Base-by-base conservation (phyloP, 139 green algal genomes). In the Chlamydomonas urium region DNA sequence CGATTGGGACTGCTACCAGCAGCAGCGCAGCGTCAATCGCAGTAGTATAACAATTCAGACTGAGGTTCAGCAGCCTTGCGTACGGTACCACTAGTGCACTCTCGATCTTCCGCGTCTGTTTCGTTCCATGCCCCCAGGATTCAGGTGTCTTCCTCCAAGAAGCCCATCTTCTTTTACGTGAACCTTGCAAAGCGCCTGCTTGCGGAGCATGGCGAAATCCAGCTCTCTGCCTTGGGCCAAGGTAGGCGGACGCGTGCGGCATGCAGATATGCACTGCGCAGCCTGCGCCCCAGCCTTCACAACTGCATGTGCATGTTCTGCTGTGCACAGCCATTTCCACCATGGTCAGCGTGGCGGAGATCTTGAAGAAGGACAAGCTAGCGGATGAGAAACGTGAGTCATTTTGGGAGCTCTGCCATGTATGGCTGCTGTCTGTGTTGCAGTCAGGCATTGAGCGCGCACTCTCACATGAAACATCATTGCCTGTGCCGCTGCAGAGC, bases 301-400 rank as follows among this genome's bases (percentile, higher is more conserved):
- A n/a, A n/a, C n/a, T n/a, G n/a, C n/a, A n/a, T n/a, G n/a, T n/a
- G n/a, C n/a, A n/a, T n/a, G n/a, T n/a, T n/a, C n/a, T 53, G 14
- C 42, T 17, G 17, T 53, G 42, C 42, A 61, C 79, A 85, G 90
- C 91, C 2, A 87, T 94, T 31, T 89, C 91, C 37, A 89, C 87
- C 14, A 81, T 92, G 73, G 91, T 96, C 3, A 93, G 88, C 4
- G 81, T 96, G 24, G 85, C 88, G n/a, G 91, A 96, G 69, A 93
- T 96, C 28, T 75, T 96, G 10, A 96, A 96, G 73, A 92, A 88
- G 56, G 81, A 90, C 34, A 75, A 75, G 2, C 73, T 94, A 31
- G 90, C 78, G 10, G 76, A 89, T 19, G 87, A 94, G 63, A 89
- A 85, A 66, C 80, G 77, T 83, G 50, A 73, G 77, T 67, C 31